Evolutionary conservation across 225 moss, liverwort and hornwort genomes (phyloP), one percentile per base, ranked within the genome.

Genomic region (Polytrichum formosum): DNA sequence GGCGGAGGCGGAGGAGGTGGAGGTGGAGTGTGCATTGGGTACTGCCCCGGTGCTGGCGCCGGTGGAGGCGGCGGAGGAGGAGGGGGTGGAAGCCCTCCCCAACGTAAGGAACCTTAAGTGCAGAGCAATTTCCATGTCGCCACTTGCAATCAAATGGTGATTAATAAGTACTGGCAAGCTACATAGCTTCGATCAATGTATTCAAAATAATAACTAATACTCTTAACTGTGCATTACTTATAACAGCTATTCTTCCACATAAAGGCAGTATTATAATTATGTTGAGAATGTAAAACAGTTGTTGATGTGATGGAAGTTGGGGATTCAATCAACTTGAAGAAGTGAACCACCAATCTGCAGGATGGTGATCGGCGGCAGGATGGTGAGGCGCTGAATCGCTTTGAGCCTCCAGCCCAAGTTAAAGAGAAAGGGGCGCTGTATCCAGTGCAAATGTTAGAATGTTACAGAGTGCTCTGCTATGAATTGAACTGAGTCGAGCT

Each of bases 1-100:
- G 46, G 46, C 1, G 46, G 31, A 31, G 23, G 23, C 23, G 23
- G 70, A 53, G 63, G 63, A 18, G 37, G 66, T 2, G 29, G 29
- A 2, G 37, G 21, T 63, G 71, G 67, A 63, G 5, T 70, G 23
- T 74, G 74, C 54, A 64, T 71, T 56, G 81, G 77, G 53, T 81
- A 18, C 5, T 77, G 74, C 27, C 70, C 71, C 1, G 26, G 63
- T 63, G 63, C 26, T 28, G 63, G 27, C 63, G 8, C 26, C 5
- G 63, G 63, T 25, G 63, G 63, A 18, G 16, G 26, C 58, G 64
- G 64, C 5, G 65, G 74, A 53, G 74, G 71, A 0, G 64, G 74
- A 25, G 65, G 75, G 0, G 74, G 46, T 1, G 64, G 64, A 0
- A 58, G 64, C 0, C 62, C 62, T 0, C 31, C 53, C 53, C 71